Base-by-base conservation (phyloP, 768 basidiomycete genomes). In the Tulasnella sp. region DNA sequence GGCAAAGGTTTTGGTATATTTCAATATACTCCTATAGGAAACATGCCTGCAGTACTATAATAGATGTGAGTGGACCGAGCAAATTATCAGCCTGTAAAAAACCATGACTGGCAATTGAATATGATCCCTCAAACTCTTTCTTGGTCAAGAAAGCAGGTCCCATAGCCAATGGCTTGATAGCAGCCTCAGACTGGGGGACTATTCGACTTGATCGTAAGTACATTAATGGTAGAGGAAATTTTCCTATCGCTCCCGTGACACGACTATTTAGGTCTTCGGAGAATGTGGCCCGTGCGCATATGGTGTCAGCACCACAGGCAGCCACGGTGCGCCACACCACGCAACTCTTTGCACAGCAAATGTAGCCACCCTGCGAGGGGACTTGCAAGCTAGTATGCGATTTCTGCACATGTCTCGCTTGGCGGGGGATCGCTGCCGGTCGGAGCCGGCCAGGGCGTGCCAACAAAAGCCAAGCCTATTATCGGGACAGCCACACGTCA, bases 61-160 rank as follows among this genome's bases (percentile, higher is more conserved):
- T 29, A 35, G 5, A 67, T 67, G 61, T 67, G 61, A 67, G 32
- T 35, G 61, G 61, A 67, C 61, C 61, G 61, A 67, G 61, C 61
- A 67, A 67, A 67, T 67, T 35, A 35, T 26, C 61, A 67, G 61
- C 61, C 61, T 29, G 61, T 67, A 26, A 35, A 67, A 35, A 18
- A 6, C 61, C 26, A 67, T 29, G 32, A 35, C 61, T 6, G 61
- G 61, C 61, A 67, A 67, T 67, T 67, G 61, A 67, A 67, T 67
- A 67, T 29, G 61, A 67, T 67, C 61, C 61, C 61, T 67, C 61
- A 29, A 67, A 67, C 29, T 67, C 16, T 29, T 67, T 67, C 61
- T 67, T 26, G 61, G 61, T 67, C 61, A 67, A 67, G 61, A 35
- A 67, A 67, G 61, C 61, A 67, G 5, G 32, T 67, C 61, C 61